These are phyloP conservation scores for Spatholobus suberectus DNA, from an alignment of 306 rosid genomes.

Conservation along the genomic window DNA sequence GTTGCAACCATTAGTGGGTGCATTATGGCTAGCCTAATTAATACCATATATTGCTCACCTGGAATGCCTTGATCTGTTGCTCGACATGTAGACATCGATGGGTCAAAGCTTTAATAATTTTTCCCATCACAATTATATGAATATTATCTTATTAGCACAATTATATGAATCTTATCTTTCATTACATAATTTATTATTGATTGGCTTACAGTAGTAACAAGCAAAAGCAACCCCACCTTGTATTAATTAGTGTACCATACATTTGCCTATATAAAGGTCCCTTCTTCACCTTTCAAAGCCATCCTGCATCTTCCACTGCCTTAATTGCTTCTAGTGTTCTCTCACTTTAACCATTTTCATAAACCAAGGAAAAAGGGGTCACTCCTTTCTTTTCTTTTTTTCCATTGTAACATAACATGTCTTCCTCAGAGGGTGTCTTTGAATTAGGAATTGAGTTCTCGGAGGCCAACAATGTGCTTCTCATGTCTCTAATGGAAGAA, in stretches of 20 bases:
- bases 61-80: constrained; percentile 25
- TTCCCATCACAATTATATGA: constrained; percentile 4
- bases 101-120: constrained; percentile 28
- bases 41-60: constrained; percentile 20
- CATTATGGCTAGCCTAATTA: background rate
- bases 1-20: background rate
- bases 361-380: background rate
- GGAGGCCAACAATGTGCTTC: constrained; percentile 45
- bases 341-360: background rate
- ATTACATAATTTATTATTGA: constrained; percentile 1
- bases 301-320: background rate
- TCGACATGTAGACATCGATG: constrained; percentile 34
- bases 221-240: background rate
- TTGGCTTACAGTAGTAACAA: background rate
- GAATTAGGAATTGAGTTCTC: constrained; percentile 33
- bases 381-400: background rate
- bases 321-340: constrained; percentile 7
- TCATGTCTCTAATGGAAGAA: constrained; percentile 58
- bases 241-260: background rate
- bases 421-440: constrained; percentile 39
- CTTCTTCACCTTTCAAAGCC: constrained; percentile 31
- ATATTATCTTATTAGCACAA: too few species aligned
- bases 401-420: constrained; percentile 21
- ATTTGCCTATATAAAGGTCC: constrained; percentile 33
- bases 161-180: constrained; percentile 28